Base-by-base conservation (phyloP, 192 early-diverging fungal species). In the Coemansia sp. region DNA sequence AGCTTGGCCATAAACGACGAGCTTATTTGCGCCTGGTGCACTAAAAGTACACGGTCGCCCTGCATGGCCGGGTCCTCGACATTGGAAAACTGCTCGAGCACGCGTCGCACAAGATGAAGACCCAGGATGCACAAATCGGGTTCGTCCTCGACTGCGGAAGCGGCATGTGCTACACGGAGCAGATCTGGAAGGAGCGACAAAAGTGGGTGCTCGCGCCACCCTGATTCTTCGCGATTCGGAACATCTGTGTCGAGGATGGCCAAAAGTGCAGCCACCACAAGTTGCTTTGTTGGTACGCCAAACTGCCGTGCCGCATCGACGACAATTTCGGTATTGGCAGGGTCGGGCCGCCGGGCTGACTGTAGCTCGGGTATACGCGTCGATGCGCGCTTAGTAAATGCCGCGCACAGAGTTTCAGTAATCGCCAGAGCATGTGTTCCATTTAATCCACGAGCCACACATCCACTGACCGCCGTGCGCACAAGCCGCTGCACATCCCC, bases 11-110 rank as follows among this genome's bases (percentile, higher is more conserved):
- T 91, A 43, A 99, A 83, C 3, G 96, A 93, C 2, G 97, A 89
- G 26, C 85, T 88, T 50, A 99, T 91, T 69, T 98, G 96, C 0
- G 95, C 94, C 71, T 94, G 91, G 73, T 96, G 97, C 58, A 97
- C 94, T 59, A 89, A 90, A 54, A 99, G 81, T 50, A 90, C 86
- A 0, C 59, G 53, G 4, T 69, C 66, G 41, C 88, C 95, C 14
- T 88, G 89, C 57, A 90, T 87, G 48, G 94, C 94, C 3, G 97
- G 95, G 81, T 99, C 97, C n/a, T 82, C 79, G 0, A 91, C 88
- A 11, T 69, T 57, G 13, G 86, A 61, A 74, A 92, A 97, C 74
- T 83, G 77, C 61, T 87, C 86, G 26, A 97, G 84, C 3, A 98
- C 66, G 19, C 89, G 88, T 60, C 90, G 85, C 38, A 99, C 71